Evolutionary conservation across 306 rosid genomes (phyloP).

Genomic region (Ormosia semicastrata): DNA sequence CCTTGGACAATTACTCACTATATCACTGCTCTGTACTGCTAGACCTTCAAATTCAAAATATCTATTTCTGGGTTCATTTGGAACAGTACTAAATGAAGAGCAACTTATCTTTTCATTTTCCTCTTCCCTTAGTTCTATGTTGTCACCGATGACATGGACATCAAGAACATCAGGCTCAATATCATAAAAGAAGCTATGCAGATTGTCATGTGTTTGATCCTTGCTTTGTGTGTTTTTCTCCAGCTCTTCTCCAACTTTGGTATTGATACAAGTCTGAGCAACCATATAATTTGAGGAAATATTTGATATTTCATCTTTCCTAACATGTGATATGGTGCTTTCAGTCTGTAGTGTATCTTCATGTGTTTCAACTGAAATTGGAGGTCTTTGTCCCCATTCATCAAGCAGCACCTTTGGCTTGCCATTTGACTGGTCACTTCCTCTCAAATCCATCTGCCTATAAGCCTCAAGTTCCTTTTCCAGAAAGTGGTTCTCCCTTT

Average conservation of each 20-base stretch:
- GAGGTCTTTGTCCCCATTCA: slow-evolving; percentile 36
- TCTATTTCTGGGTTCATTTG: slow-evolving; percentile 21
- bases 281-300: slow-evolving; percentile 25
- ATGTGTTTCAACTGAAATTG: slow-evolving; percentile 30
- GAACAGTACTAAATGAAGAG: slow-evolving; percentile 26
- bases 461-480: slow-evolving; percentile 76
- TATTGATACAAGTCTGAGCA: slow-evolving; percentile 13
- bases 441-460: slow-evolving; percentile 46
- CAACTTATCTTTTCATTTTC: slow-evolving; percentile 32
- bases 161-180: slow-evolving; percentile 57
- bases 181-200: slow-evolving; percentile 37
- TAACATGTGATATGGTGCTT: slow-evolving; percentile 17
- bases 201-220: slow-evolving; percentile 21
- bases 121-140: slow-evolving; percentile 35
- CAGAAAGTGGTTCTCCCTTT: slow-evolving; percentile 69
- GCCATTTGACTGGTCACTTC: slow-evolving; percentile 36
- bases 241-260: slow-evolving; percentile 32
- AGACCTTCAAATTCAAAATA: slow-evolving; percentile 26
- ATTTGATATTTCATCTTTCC: slow-evolving; percentile 13
- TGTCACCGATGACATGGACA: slow-evolving; percentile 67
- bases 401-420: slow-evolving; percentile 31
- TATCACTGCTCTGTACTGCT: background rate
- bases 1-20: slow-evolving; percentile 16
- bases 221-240: slow-evolving; percentile 26
- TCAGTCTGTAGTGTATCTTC: slow-evolving; percentile 33